Evolutionary conservation across 2,329 filamentous ascomycete species (phyloP).

Genomic region (Seiridium unicorne): DNA sequence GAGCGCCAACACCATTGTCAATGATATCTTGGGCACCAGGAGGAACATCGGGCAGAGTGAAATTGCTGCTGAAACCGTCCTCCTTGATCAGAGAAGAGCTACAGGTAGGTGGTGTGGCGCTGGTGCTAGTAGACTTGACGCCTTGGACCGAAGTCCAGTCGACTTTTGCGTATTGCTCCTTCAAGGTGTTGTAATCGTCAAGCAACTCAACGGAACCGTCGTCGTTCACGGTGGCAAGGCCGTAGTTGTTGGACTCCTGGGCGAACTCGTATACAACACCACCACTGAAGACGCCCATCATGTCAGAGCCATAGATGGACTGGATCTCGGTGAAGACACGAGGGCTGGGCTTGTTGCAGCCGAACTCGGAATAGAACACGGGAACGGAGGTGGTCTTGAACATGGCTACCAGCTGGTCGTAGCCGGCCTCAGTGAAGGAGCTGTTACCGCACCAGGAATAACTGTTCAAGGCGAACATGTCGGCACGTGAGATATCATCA

Average conservation of each 20-base stretch:
- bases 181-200: conserved; percentile 70
- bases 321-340: conserved; percentile 75
- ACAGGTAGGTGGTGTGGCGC: conserved; percentile 63
- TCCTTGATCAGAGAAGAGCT: conserved; percentile 62
- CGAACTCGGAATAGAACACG: conserved; percentile 80
- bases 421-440: conserved; percentile 61
- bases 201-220: conserved; percentile 59
- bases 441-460: conserved; percentile 71
- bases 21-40: conserved; percentile 70
- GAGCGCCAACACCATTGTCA: conserved; percentile 70
- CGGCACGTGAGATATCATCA: conserved; percentile 62
- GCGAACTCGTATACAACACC: conserved; percentile 81
- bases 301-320: conserved; percentile 68
- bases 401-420: conserved; percentile 60
- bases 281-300: conserved; percentile 68
- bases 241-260: conserved; percentile 66
- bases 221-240: conserved; percentile 60
- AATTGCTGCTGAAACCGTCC: conserved; percentile 72
- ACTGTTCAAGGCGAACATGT: conserved; percentile 78
- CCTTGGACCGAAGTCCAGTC: conserved; percentile 68
- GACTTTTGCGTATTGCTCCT: conserved; percentile 71
- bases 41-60: conserved; percentile 70
- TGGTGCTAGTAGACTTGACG: conserved; percentile 55
- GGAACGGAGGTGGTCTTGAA: conserved; percentile 68
- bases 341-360: conserved; percentile 71